Evolutionary conservation across 2,329 filamentous ascomycete species (phyloP), one percentile per base, ranked within the genome.

Genomic region (Ophidiomyces ophidiicola): DNA sequence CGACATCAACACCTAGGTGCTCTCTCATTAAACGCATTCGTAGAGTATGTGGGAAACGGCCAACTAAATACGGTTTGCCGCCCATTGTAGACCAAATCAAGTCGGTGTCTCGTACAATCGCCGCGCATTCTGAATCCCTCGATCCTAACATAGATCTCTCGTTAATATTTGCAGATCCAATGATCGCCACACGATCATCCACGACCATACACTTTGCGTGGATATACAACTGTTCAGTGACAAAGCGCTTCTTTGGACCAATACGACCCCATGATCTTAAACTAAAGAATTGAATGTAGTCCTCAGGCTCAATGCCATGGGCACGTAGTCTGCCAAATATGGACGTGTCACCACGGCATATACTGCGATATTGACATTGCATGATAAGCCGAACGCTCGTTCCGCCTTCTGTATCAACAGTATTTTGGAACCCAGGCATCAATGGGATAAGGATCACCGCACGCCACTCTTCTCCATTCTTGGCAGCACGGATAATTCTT

Each of bases 331-430:
- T 80, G 21, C 75, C 85, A 49, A 82, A 90, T 36, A 98, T 96
- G 2, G 85, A 94, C 55, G 94, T 71, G 48, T 92, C 80, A 3
- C 90, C 90, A 29, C 90, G 80, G 53, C 81, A 84, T 47, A 98
- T 93, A 0, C 85, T 93, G 61, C 92, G 94, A 69, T 90, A 98
- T 57, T 96, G 90, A 54, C 94, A 96, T 57, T 96, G 87, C 85
- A 98, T 96, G 53, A 96, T 98, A 11, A 87, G 86, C 36, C 85
- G 66, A 0, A 88, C 96, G 8, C 88, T 88, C 0, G 76, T 76
- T 0, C 88, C 88, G 15, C 82, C 85, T 51, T 83, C 78, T 7
- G 86, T 77, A 41, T 87, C 70, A 14, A 98, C 69, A 53, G 94
- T 87, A 33, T 88, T 88, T 0, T 88, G 88, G 52, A 98, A 98